Percentiles rank a stretch among this genome's conserved stretches.
Evolutionary conservation across 2,329 filamentous ascomycete genomes (phyloP).

Genomic region (Diaporthe vaccinii): DNA sequence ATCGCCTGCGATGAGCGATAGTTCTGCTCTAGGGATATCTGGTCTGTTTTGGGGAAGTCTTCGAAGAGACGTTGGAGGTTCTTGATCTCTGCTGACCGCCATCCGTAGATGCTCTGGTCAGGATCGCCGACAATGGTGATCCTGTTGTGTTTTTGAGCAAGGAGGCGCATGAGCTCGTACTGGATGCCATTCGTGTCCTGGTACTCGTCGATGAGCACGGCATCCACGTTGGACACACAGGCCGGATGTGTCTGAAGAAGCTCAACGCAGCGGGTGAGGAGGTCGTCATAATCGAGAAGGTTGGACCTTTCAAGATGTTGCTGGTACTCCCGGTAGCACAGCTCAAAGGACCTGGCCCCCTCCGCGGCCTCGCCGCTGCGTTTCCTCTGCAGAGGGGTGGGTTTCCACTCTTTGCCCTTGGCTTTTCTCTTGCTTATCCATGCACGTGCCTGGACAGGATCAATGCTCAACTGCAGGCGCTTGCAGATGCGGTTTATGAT

Average conservation of each 20-base stretch:
- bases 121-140: slow-evolving; percentile 97
- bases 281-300: slow-evolving; percentile 93
- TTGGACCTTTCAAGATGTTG: slow-evolving; percentile 80
- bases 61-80: slow-evolving; percentile 85
- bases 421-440: slow-evolving; percentile 81
- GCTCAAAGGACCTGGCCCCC: slow-evolving; percentile 71
- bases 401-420: slow-evolving; percentile 59
- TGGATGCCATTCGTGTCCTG: slow-evolving; percentile 97
- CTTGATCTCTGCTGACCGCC: slow-evolving; percentile 91
- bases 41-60: slow-evolving; percentile 82
- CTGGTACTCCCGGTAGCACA: slow-evolving; percentile 82
- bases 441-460: slow-evolving; percentile 77
- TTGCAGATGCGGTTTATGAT: slow-evolving; percentile 89
- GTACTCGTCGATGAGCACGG: slow-evolving; percentile 96
- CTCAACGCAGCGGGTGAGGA: slow-evolving; percentile 86
- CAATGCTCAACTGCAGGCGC: slow-evolving; percentile 75
- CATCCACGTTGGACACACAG: slow-evolving; percentile 90
- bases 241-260: slow-evolving; percentile 79
- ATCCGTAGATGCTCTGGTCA: slow-evolving; percentile 98
- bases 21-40: slow-evolving; percentile 91
- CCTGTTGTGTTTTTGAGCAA: slow-evolving; percentile 78
- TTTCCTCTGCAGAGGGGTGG: slow-evolving; percentile 50
- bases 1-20: slow-evolving; percentile 93
- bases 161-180: slow-evolving; percentile 92
- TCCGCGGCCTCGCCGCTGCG: slow-evolving; percentile 52